Evolutionary conservation across 345 rosid genomes (phyloP).

Genomic region (Raphanus raphanistrum): DNA sequence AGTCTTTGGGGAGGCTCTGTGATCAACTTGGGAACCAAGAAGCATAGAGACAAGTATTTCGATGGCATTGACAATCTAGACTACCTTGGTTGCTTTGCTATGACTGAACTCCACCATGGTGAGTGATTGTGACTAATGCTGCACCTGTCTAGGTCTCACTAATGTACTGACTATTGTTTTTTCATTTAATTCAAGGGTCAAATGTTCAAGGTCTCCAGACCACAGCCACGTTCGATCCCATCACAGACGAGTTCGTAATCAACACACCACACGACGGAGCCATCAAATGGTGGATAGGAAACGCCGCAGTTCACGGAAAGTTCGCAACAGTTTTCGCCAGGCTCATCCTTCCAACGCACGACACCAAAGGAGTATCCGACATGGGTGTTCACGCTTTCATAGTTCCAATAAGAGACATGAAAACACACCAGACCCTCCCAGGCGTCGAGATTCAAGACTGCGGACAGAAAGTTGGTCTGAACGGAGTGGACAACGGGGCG

Average conservation of each 20-base stretch:
- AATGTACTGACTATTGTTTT: not conserved
- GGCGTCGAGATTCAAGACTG: conserved; percentile 95
- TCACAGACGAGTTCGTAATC: conserved; percentile 75
- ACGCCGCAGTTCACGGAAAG: conserved; percentile 97
- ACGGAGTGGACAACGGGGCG: conserved; percentile 99
- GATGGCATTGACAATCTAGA: conserved; percentile 81
- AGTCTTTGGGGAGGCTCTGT: conserved; percentile 99
- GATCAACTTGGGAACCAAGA: conserved; percentile 89
- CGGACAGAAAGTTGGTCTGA: conserved; percentile 91
- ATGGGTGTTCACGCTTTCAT: conserved; percentile 99
- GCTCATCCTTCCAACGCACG: conserved; percentile 81
- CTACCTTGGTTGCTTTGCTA: conserved; percentile 94
- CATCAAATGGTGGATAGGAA: conserved; percentile 99
- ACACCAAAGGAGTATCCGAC: conserved; percentile 65
- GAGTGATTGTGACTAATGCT: conserved; percentile 27
- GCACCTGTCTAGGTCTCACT: not conserved
- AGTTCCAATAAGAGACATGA: conserved; percentile 85
- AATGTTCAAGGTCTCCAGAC: conserved; percentile 98
- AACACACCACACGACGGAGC: conserved; percentile 94
- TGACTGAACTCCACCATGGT: conserved; percentile 99
- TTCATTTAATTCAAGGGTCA: conserved; percentile 47
- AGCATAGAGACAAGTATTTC: conserved; percentile 84
- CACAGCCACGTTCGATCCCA: conserved; percentile 77
- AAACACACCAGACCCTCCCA: conserved; percentile 79
- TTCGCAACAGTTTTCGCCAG: conserved; percentile 95